phyloP scores from a whole-genome alignment of 352 stramenopile genomes.

The Globisporangium middletonii region DNA sequence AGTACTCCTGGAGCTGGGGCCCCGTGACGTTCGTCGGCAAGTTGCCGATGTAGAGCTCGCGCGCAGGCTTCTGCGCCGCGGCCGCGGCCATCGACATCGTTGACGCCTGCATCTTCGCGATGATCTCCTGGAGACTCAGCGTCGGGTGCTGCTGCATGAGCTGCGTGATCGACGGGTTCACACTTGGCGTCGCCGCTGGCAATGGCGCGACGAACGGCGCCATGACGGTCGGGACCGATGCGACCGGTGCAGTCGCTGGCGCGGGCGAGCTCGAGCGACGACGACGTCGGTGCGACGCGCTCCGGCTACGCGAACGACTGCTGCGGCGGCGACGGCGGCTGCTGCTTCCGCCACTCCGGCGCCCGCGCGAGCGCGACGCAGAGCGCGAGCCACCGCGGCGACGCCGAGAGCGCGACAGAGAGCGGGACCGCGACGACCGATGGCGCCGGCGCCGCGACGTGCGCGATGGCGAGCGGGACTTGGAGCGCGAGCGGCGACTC shows the following conservation, averaged over 20 bases:
- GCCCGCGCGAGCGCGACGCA: conserved; percentile 37
- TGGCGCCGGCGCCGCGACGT: conserved; percentile 48
- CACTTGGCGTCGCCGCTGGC: conserved; percentile 14
- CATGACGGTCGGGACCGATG: not conserved
- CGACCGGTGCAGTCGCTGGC: not conserved
- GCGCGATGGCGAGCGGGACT: conserved; percentile 45
- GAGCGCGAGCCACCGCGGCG: conserved; percentile 36
- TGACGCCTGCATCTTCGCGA: conserved; percentile 83
- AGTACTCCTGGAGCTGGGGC: conserved; percentile 78
- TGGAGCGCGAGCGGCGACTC: conserved; percentile 47
- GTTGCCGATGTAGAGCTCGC: conserved; percentile 84
- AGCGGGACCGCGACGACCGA: conserved; percentile 51
- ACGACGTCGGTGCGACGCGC: conserved; percentile 32
- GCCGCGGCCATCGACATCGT: conserved; percentile 70
- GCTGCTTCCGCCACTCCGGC: conserved; percentile 18
- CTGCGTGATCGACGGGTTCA: conserved; percentile 81
- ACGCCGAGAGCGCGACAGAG: conserved; percentile 32
- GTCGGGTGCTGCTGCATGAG: conserved; percentile 88
- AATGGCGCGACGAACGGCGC: conserved; percentile 8
- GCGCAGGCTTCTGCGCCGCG: conserved; percentile 70
- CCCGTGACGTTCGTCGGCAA: conserved; percentile 78
- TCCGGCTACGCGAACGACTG: conserved; percentile 35
- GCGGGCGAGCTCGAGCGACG: conserved; percentile 44
- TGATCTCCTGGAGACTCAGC: conserved; percentile 86
- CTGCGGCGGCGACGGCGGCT: conserved; percentile 25